These are phyloP conservation scores for Articulospora tetracladia DNA, from an alignment of 495 filamentous ascomycete species.

Conservation along the genomic window DNA sequence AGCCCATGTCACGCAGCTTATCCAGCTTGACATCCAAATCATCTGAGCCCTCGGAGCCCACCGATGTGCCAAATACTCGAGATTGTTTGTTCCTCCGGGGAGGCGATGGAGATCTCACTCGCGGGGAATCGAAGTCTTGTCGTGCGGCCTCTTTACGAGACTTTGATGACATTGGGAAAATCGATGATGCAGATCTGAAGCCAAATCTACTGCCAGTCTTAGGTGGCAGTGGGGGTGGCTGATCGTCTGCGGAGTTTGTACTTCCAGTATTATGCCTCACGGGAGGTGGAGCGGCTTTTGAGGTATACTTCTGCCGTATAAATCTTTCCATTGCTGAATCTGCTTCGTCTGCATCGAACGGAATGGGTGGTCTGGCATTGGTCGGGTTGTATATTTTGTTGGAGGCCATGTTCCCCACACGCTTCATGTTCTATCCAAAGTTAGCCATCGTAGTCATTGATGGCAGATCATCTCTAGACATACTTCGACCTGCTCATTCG, in stretches of 20 bases:
- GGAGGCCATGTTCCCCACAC: slow-evolving; percentile 77
- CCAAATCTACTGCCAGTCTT: slow-evolving; percentile 77
- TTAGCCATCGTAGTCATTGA: slow-evolving; percentile 16
- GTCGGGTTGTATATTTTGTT: slow-evolving; percentile 87
- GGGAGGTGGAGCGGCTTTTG: slow-evolving; percentile 27
- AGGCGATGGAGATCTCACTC: slow-evolving; percentile 28
- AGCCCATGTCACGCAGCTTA: slow-evolving; percentile 86
- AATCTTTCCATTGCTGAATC: slow-evolving; percentile 91
- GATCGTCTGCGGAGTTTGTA: slow-evolving; percentile 51
- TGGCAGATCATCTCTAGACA: slow-evolving; percentile 24
- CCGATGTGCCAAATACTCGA: slow-evolving; percentile 19
- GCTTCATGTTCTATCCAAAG: slow-evolving; percentile 74
- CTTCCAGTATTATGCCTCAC: slow-evolving; percentile 37
- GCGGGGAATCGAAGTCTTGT: slow-evolving; percentile 12
- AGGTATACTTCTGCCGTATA: slow-evolving; percentile 86
- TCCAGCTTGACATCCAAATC: slow-evolving; percentile 66
- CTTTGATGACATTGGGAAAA: slow-evolving; percentile 47
- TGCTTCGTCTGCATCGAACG: slow-evolving; percentile 84
- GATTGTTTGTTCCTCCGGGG: slow-evolving; percentile 30
- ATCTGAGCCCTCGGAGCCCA: slow-evolving; percentile 27
- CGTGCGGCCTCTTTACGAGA: slow-evolving; percentile 36
- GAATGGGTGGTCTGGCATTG: slow-evolving; percentile 73
- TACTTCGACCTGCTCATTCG: slow-evolving; percentile 93
- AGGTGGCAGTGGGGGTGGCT: slow-evolving; percentile 77
- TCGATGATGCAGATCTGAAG: slow-evolving; percentile 72